A percentile compares a stretch with the other conserved stretches of the same genome.
Conservation (phyloP, 306 rosid genomes). For the Hippophae gyantsensis region DNA sequence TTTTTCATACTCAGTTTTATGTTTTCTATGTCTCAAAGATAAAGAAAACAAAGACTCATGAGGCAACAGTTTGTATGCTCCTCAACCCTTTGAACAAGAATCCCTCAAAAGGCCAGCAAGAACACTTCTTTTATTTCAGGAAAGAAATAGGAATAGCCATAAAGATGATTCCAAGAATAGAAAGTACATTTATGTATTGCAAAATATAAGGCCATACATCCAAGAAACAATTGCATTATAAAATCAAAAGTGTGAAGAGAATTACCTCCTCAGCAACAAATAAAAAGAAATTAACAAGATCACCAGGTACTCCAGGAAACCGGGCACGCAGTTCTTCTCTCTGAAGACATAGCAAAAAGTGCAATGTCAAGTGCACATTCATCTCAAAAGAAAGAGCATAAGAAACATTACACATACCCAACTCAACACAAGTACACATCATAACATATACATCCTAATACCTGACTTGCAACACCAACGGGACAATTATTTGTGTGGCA, state of each 20-base stretch:
- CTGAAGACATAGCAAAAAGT: slow-evolving; percentile 29
- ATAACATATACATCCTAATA: slow-evolving; percentile 18
- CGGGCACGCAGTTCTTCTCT: slow-evolving; percentile 99
- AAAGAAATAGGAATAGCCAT: not conserved
- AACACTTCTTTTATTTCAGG: no score
- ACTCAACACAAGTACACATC: not conserved
- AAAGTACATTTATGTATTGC: slow-evolving; percentile 7
- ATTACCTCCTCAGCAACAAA: slow-evolving; percentile 97
- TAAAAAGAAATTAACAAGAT: slow-evolving; percentile 89
- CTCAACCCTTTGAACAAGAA: no score
- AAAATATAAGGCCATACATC: slow-evolving; percentile 12
- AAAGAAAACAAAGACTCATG: no score
- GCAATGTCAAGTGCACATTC: slow-evolving; percentile 3
- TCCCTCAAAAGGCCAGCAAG: no score
- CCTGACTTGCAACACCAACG: slow-evolving; percentile 99
- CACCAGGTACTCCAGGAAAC: slow-evolving; percentile 98
- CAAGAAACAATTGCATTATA: not conserved
- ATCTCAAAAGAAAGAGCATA: slow-evolving; percentile 12
- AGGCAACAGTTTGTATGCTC: no score
- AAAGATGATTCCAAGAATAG: no score
- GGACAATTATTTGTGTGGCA: slow-evolving; percentile 99
- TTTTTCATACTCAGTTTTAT: no score
- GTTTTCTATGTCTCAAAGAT: no score
- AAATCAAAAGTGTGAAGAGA: slow-evolving; percentile 18
- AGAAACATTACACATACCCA: not conserved